A percentile compares a stretch with the other conserved stretches of the same genome.
phyloP scores from a whole-genome alignment of 805 yeast genomes.

The Hemisphaericaspora nanyangensis region DNA sequence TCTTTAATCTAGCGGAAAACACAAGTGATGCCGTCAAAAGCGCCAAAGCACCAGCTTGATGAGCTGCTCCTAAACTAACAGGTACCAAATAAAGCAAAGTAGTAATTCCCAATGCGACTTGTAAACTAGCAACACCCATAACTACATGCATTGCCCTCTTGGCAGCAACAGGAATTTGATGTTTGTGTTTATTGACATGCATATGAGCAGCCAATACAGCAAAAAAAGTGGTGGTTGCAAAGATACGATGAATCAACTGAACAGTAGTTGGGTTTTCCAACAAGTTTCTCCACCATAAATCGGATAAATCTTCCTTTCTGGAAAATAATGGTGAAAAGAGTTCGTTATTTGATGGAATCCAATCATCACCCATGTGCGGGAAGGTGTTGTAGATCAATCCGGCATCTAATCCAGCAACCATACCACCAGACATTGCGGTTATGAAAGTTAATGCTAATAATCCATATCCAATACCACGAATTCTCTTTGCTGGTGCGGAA shows the following conservation, averaged over 20 bases:
- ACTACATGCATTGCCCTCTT: conserved; percentile 56
- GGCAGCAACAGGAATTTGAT: conserved; percentile 51
- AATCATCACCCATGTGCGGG: conserved; percentile 92
- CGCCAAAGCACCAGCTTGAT: conserved; percentile 95
- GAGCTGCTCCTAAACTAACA: conserved; percentile 86
- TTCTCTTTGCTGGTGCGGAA: conserved; percentile 53
- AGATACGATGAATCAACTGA: conserved; percentile 81
- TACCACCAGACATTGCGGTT: conserved; percentile 96
- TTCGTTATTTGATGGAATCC: conserved; percentile 73
- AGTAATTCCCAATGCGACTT: conserved; percentile 80
- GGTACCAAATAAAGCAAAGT: conserved; percentile 90
- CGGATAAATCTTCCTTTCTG: conserved; percentile 62
- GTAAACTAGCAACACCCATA: conserved; percentile 81
- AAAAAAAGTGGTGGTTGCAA: conserved; percentile 79
- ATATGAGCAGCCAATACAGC: conserved; percentile 68
- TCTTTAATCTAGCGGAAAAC: conserved; percentile 33
- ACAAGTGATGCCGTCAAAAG: conserved; percentile 73
- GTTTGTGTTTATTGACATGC: conserved; percentile 56
- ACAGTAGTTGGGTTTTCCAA: conserved; percentile 96
- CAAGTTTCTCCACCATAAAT: conserved; percentile 86
- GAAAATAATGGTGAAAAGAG: conserved; percentile 72
- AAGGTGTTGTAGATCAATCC: conserved; percentile 93
- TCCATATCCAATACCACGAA: conserved; percentile 53
- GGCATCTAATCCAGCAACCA: conserved; percentile 98
- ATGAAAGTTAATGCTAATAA: conserved; percentile 69